These are phyloP conservation scores for Lentinula novae-zelandiae DNA, from an alignment of 1,284 basidiomycete species.

Conservation along the genomic window DNA sequence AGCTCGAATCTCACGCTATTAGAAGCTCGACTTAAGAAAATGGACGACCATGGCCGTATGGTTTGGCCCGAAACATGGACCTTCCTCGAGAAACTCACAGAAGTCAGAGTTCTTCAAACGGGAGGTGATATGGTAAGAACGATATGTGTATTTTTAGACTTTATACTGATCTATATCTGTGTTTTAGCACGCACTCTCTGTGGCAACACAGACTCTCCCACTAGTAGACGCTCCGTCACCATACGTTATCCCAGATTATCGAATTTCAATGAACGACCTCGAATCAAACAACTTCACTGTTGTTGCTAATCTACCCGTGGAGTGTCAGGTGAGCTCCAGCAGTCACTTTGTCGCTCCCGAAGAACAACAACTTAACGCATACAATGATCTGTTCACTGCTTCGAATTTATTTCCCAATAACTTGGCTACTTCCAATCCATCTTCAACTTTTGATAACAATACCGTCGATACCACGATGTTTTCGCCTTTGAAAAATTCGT, in stretches of 20 bases:
- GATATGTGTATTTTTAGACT: neutral
- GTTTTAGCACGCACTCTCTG: neutral
- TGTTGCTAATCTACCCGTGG: constrained; percentile 16
- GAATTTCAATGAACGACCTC: constrained; percentile 17
- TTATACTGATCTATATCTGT: neutral
- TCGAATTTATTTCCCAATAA: neutral
- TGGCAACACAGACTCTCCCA: constrained; percentile 7
- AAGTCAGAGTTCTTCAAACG: neutral
- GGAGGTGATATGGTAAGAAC: neutral
- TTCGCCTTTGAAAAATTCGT: neutral
- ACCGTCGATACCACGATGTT: neutral
- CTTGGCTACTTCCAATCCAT: neutral
- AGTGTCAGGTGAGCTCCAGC: constrained; percentile 12
- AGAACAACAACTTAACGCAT: neutral
- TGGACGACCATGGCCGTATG: constrained; percentile 2
- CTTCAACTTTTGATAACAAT: neutral
- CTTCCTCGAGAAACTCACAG: neutral
- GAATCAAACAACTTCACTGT: constrained; percentile 13
- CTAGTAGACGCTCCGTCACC: constrained; percentile 17
- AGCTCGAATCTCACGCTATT: neutral
- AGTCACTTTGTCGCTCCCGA: neutral
- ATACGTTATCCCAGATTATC: constrained; percentile 10
- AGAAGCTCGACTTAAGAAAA: neutral
- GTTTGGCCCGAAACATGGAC: neutral
- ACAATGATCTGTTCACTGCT: neutral